Base-by-base conservation (phyloP, 192 early-diverging fungal species). In the Mortierella claussenii region DNA sequence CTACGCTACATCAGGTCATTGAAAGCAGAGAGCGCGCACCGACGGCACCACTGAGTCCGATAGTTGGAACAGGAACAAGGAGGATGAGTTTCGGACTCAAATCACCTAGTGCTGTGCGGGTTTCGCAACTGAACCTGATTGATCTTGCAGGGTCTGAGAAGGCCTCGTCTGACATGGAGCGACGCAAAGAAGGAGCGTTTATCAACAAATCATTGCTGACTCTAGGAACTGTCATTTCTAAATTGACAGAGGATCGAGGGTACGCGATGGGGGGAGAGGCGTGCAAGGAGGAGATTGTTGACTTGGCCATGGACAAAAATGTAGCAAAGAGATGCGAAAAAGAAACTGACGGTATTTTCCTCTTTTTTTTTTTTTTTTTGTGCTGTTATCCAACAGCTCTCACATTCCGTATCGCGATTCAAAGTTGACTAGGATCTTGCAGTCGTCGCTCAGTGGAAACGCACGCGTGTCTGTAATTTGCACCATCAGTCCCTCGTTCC, bases 401-500 rank as follows among this genome's bases (percentile, higher is more conserved):
- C 96, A 98, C 68, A 92, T 99, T 51, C 97, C 97, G 1, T 99
- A 92, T 74, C 92, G 97, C 32, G 97, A 99, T 69, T 98, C 96
- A 0, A 98, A 98, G 59, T 70, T 99, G 34, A 99, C 97, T 2
- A 83, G 97, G 27, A 94, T 99, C 30, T 69, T 99, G 9, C 96
- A 98, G 71, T 86, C 92, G 4, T 96, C 97, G 0, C 83, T 99
- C 1, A 91, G 92, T 13, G 97, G 97, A 21, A 95, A 95, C 64
- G 93, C 96, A 0, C 83, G 89, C 11, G 93, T 96, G 2, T 87
- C 92, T 8, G 95, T 99, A 18, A 93, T 99, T 31, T 97, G 96
- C 73, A 98, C 96, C 0, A 92, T 98, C 58, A 93, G 90, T 23
- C 95, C 96, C 8, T 85, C 94, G 0, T 71, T 84, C 12, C 52